Evolutionary conservation across 2,329 filamentous ascomycete genomes (phyloP).

Genomic region (Colletotrichum chrysophilum): DNA sequence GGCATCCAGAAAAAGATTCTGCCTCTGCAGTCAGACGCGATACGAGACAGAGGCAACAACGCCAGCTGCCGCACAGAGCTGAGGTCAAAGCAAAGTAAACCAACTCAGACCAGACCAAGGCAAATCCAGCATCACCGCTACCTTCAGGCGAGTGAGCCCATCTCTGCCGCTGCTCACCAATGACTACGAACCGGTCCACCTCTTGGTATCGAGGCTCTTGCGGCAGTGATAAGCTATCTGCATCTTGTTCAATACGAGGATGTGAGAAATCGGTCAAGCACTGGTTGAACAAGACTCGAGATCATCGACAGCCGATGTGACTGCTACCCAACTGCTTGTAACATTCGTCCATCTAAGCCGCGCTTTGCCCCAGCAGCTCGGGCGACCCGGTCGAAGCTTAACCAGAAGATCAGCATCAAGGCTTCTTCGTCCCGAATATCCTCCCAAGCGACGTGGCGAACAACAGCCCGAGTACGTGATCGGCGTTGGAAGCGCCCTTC

Average conservation of each 20-base stretch:
- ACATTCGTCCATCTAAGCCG: background rate
- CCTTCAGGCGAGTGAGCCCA: background rate
- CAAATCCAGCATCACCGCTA: background rate
- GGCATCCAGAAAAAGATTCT: background rate
- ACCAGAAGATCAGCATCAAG: background rate
- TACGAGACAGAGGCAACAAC: conserved; percentile 12
- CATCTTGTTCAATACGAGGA: background rate
- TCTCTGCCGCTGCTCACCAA: background rate
- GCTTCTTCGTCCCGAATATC: background rate
- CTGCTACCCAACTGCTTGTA: background rate
- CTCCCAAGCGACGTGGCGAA: conserved; percentile 4
- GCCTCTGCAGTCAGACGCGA: background rate
- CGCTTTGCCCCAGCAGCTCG: background rate
- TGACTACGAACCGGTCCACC: background rate
- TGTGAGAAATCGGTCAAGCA: background rate
- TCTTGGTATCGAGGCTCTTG: background rate
- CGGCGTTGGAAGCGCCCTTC: background rate
- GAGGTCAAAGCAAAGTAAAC: conserved; percentile 1
- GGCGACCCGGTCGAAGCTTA: background rate
- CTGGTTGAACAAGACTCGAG: background rate
- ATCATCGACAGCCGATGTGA: background rate
- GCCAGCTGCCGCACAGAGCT: background rate
- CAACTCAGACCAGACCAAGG: background rate
- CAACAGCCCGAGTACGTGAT: background rate
- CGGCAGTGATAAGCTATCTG: background rate